Evolutionary conservation across 169 alveolate genomes (phyloP).

Genomic region (Perkinsus chesapeaki): DNA sequence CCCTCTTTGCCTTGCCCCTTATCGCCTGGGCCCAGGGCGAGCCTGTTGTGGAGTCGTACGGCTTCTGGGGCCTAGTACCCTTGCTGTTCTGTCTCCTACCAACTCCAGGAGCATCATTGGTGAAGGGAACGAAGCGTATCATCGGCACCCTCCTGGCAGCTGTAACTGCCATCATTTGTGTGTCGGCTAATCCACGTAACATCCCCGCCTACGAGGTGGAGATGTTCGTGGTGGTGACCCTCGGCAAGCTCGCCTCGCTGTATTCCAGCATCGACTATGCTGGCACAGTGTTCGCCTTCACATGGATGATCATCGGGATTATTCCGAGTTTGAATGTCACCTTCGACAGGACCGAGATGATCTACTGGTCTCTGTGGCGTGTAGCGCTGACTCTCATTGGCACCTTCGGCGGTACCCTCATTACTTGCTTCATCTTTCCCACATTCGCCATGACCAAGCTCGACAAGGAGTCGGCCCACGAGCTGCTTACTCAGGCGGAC

Average conservation of each 20-base stretch:
- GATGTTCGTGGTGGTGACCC: background rate
- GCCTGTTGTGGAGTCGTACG: background rate
- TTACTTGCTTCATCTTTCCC: background rate
- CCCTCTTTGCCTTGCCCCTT: background rate
- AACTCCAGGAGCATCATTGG: background rate
- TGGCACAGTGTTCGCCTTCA: background rate
- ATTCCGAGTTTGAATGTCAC: no score
- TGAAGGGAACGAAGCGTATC: background rate
- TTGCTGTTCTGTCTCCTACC: background rate
- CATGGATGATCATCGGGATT: background rate
- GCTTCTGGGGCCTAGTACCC: background rate
- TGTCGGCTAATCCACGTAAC: background rate
- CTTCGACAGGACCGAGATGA: no score
- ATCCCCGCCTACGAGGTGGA: background rate
- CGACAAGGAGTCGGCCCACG: background rate
- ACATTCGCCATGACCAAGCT: background rate
- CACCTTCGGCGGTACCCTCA: background rate
- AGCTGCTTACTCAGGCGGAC: background rate
- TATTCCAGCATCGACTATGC: background rate
- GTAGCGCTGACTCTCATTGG: background rate
- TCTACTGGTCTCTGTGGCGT: no score
- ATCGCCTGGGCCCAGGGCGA: background rate
- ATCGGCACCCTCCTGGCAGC: background rate
- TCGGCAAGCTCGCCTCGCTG: background rate
- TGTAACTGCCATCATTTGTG: background rate